Evolutionary conservation across 2,329 filamentous ascomycete genomes (phyloP).

Genomic region (Leptographium procerum): DNA sequence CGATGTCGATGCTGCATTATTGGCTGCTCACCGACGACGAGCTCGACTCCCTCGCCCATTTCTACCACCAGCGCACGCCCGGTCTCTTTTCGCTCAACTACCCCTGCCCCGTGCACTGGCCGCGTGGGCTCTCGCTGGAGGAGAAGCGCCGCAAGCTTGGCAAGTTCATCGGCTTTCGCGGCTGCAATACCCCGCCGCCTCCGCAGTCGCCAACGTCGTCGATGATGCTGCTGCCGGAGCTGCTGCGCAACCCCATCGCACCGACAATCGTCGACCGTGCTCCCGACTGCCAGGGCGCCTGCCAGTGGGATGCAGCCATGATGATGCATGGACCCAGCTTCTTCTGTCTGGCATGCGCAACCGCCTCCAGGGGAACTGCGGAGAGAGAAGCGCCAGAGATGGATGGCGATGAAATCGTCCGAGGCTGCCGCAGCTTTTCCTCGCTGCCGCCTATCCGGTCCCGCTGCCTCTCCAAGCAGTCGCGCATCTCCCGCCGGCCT

Average conservation of each 20-base stretch:
- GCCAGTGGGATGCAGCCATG: background rate
- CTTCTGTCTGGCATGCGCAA: slow-evolving; percentile 1
- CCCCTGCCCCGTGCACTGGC: slow-evolving; percentile 58
- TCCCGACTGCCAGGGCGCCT: background rate
- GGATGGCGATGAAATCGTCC: background rate
- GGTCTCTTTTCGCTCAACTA: slow-evolving; percentile 46
- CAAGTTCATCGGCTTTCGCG: slow-evolving; percentile 60
- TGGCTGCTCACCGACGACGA: slow-evolving; percentile 62
- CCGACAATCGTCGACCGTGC: background rate
- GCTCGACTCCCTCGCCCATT: slow-evolving; percentile 57
- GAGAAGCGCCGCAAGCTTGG: slow-evolving; percentile 65
- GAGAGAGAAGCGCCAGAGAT: too few species aligned
- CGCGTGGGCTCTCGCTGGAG: slow-evolving; percentile 35
- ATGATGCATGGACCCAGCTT: background rate
- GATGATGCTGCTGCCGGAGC: background rate
- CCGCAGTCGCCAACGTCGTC: background rate
- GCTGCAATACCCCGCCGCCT: slow-evolving; percentile 26
- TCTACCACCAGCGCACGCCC: slow-evolving; percentile 60
- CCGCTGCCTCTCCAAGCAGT: background rate
- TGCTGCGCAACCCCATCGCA: background rate
- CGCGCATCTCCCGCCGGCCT: background rate
- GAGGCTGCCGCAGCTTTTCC: background rate
- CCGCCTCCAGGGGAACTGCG: background rate
- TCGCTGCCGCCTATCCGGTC: background rate
- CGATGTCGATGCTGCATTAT: slow-evolving; percentile 55